Evolutionary conservation across 768 basidiomycete species (phyloP), one percentile per base, ranked within the genome.

Genomic region (Lentinus brumalis): DNA sequence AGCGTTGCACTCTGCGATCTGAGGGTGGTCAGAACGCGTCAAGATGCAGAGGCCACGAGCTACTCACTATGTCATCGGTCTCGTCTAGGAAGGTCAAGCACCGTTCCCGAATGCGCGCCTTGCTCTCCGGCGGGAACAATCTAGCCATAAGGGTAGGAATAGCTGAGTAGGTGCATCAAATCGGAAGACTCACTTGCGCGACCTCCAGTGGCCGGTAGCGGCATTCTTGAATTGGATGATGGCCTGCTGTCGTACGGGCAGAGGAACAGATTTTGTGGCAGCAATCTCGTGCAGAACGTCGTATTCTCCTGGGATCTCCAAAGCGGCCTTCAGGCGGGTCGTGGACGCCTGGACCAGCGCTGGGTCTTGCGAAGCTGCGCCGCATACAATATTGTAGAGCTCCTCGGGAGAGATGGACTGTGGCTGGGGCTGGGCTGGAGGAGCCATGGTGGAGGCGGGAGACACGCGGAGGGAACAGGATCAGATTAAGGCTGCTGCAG

Each of bases 181-280:
- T 64, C 5, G 1, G 9, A 76, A 65, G 21, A 69, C 82, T 70
- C 65, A 91, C 92, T 86, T 92, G 76, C 87, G 77, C 35, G 87
- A 88, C 69, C 83, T 80, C 94, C 94, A 96, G 68, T 91, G 87
- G 51, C 75, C 75, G 4, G 87, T 72, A 2, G 86, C 87, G 1
- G 82, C 80, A 67, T 95, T 96, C 76, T 96, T 96, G 77, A 95
- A 90, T 69, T 94, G 92, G 57, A 96, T 89, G 63, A 93, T 91
- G 29, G 89, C 86, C 71, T 91, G 90, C 66, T 90, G 83, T 44
- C 94, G 85, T 52, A 94, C 82, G 15, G 76, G 76, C 40, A 89
- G 72, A 14, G 90, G 87, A n/a, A 87, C 72, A 2, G 79, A 73
- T 63, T 74, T 76, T 65, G 85, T 81, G 31, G 84, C 78, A 26